These are phyloP conservation scores for Cyberlindnera amylophila DNA, from an alignment of 805 yeast species.

Conservation along the genomic window DNA sequence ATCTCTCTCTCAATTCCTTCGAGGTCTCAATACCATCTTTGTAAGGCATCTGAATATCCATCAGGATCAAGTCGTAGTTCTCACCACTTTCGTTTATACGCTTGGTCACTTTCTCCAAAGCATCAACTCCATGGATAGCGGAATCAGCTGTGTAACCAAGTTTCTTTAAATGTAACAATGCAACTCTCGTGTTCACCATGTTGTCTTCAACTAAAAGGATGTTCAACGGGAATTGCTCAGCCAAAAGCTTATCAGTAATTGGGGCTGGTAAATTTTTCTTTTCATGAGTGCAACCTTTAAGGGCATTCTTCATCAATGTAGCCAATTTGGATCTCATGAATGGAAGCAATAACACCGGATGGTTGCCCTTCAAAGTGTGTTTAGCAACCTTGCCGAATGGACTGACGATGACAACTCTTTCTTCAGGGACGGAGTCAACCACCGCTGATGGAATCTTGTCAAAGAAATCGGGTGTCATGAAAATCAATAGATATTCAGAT, in stretches of 20 bases:
- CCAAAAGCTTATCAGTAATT: slow-evolving; percentile 1
- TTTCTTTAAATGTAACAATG: slow-evolving; percentile 66
- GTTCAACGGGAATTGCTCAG: slow-evolving; percentile 34
- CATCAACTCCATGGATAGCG: slow-evolving; percentile 89
- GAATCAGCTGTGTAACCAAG: slow-evolving; percentile 50
- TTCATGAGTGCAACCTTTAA: too few relatives aligned
- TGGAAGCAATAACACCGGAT: slow-evolving; percentile 19
- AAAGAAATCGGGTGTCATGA: slow-evolving; percentile 11
- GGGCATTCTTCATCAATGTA: not conserved
- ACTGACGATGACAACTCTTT: slow-evolving; percentile 12
- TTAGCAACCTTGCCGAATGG: slow-evolving; percentile 15
- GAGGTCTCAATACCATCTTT: slow-evolving; percentile 93
- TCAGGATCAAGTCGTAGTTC: slow-evolving; percentile 85
- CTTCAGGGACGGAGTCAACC: not conserved
- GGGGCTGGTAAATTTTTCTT: too few relatives aligned
- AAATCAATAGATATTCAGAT: slow-evolving; percentile 7
- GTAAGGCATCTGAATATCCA: slow-evolving; percentile 95
- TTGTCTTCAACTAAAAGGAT: slow-evolving; percentile 94
- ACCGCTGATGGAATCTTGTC: slow-evolving; percentile 3
- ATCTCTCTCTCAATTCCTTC: slow-evolving; percentile 55
- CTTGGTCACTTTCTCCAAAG: slow-evolving; percentile 82
- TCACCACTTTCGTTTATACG: slow-evolving; percentile 41
- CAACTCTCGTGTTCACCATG: slow-evolving; percentile 67
- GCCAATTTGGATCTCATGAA: slow-evolving; percentile 14
- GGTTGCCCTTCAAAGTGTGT: slow-evolving; percentile 1